These are phyloP conservation scores for Ceratocystis diversiconidia DNA, from an alignment of 2,329 filamentous ascomycete species.

Conservation along the genomic window DNA sequence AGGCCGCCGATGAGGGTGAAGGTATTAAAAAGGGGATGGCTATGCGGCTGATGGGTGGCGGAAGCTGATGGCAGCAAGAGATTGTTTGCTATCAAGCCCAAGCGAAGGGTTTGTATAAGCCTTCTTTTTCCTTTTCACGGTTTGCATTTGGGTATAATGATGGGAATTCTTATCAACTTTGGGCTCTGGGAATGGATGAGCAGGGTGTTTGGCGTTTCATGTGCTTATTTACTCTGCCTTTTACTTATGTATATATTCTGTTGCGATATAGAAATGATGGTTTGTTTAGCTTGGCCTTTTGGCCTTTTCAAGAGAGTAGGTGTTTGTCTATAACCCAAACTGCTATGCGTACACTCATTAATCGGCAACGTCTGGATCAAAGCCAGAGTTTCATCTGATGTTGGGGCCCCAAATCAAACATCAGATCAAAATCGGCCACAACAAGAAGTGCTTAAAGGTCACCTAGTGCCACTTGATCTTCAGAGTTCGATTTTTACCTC, in stretches of 20 bases:
- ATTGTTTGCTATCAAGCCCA: neutral
- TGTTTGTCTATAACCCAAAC: neutral
- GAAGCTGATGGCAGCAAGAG: constrained; percentile 16
- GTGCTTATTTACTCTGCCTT: neutral
- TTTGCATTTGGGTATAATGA: neutral
- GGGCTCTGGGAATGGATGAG: neutral
- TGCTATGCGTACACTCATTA: neutral
- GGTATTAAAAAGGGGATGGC: constrained; percentile 30
- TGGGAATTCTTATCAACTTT: neutral
- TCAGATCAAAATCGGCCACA: neutral
- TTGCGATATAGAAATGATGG: neutral
- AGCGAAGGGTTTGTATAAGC: neutral
- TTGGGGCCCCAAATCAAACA: neutral
- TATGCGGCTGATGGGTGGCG: constrained; percentile 30
- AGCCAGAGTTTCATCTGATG: neutral
- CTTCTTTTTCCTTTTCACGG: neutral
- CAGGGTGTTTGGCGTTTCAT: neutral
- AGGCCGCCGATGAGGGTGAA: constrained; percentile 27
- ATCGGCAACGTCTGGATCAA: neutral
- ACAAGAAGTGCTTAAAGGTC: neutral
- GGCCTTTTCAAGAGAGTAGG: neutral
- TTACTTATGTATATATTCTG: neutral
- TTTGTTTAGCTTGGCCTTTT: neutral
- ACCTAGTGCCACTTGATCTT: neutral
- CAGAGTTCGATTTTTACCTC: neutral